Base-by-base conservation (phyloP, 2,329 filamentous ascomycete species). In the Meredithiella fracta region DNA sequence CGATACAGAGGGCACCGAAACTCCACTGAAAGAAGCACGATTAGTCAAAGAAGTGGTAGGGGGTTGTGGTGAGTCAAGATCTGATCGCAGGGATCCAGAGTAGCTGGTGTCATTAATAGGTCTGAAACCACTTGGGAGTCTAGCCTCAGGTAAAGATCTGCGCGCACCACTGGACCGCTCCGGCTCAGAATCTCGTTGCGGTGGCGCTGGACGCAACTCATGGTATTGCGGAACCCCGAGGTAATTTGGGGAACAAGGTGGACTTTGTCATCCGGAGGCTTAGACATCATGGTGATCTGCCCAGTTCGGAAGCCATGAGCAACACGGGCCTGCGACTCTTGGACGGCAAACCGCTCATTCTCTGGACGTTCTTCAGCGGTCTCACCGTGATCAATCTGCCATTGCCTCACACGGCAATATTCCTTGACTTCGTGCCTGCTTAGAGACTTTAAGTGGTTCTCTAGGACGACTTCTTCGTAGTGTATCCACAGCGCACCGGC, bases 401-500 rank as follows among this genome's bases (percentile, higher is more conserved):
- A 71, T 62, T 82, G 78, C 3, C 79, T 75, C 40, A 83, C 72
- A 17, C 79, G 77, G 53, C 76, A 77, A 60, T 82, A 83, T 62
- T 83, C 79, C 64, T 82, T 82, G 51, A 83, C 70, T 60, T 83
- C 78, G 1, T 71, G 68, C 8, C 79, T 68, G 3, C 66, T 72
- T 1, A 82, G 66, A 1, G 66, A 61, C n/a, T 68, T 64, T 0
- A 83, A 68, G 51, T 82, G 78, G 1, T 71, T 68, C 23, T 82
- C 73, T 23, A 82, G 75, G 34, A 73, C 72, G 9, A 81, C 76
- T 52, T 83, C 78, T 14, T 83, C 78, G 60, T 79, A 82, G 4
- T 73, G 67, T 38, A 83, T 78, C 79, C 79, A 83, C 0, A 82
- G 64, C 1, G 75, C 78, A 11, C 79, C 79, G 1, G 78, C 75